phyloP scores from a whole-genome alignment of 2,329 filamentous ascomycete genomes.

The Aspergillus felis region DNA sequence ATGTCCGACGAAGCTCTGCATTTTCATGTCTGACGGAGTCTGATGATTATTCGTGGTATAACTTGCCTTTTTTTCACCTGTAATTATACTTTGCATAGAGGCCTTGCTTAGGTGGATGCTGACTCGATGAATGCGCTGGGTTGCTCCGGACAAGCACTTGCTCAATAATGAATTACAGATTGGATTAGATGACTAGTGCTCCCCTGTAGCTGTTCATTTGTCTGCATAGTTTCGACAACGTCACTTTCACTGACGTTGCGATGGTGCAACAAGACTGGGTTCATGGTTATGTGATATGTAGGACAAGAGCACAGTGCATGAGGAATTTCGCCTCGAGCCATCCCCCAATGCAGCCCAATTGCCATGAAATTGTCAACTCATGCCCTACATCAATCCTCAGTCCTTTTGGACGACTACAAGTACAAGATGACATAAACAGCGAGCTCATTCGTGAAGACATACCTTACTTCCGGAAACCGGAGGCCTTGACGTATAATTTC shows the following conservation, averaged over 20 bases:
- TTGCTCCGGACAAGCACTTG: neutral
- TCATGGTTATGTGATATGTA: neutral
- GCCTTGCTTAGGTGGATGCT: neutral
- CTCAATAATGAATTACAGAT: neutral
- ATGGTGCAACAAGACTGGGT: neutral
- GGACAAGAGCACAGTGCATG: neutral
- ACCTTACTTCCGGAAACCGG: neutral
- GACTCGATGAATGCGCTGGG: neutral
- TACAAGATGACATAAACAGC: neutral
- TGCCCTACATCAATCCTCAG: too few species aligned
- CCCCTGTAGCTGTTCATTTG: neutral
- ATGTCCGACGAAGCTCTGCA: constrained; percentile 1
- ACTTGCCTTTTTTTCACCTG: neutral
- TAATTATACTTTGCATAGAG: neutral
- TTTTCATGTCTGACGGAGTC: constrained; percentile 1
- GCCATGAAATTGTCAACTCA: too few species aligned
- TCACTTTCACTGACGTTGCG: neutral
- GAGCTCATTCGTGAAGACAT: neutral
- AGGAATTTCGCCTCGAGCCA: neutral
- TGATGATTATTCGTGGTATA: neutral
- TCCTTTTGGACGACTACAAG: neutral
- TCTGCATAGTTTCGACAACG: neutral
- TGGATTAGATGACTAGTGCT: neutral
- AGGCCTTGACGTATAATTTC: neutral
- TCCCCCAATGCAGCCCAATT: neutral